Conservation (phyloP, 306 rosid species). For the Rosa rugosa region DNA sequence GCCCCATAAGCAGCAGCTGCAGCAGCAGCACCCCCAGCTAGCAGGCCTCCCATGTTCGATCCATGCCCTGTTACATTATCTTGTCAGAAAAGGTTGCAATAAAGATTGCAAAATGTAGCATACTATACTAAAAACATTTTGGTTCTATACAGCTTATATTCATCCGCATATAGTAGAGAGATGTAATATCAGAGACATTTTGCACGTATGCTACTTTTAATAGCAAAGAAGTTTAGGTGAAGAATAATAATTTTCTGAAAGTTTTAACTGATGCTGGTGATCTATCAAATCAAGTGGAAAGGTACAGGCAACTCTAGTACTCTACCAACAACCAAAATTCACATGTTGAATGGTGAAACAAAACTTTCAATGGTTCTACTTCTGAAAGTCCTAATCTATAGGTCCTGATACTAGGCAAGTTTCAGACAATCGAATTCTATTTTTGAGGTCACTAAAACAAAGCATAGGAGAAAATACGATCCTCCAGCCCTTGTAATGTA, state of each 20-base stretch:
- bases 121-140: neutral
- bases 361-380: neutral
- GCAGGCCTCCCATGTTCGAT: conserved; percentile 43
- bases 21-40: conserved; percentile 85
- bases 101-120: too few species aligned
- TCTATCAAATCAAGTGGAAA: neutral
- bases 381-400: neutral
- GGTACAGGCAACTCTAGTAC: neutral
- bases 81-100: neutral
- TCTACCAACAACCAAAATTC: neutral
- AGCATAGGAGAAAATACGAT: neutral
- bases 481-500: neutral
- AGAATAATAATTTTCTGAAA: neutral
- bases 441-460: neutral
- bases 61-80: conserved; percentile 42
- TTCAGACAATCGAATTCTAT: neutral
- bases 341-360: neutral
- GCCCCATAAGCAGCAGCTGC: conserved; percentile 79
- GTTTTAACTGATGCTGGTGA: neutral
- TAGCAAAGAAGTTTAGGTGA: neutral
- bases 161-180: neutral
- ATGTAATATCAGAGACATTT: neutral
- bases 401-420: neutral
- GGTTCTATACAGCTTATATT: neutral
- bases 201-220: neutral